phyloP scores from a whole-genome alignment of 148 eudicot species.

The Tetragonia tetragonoides region DNA sequence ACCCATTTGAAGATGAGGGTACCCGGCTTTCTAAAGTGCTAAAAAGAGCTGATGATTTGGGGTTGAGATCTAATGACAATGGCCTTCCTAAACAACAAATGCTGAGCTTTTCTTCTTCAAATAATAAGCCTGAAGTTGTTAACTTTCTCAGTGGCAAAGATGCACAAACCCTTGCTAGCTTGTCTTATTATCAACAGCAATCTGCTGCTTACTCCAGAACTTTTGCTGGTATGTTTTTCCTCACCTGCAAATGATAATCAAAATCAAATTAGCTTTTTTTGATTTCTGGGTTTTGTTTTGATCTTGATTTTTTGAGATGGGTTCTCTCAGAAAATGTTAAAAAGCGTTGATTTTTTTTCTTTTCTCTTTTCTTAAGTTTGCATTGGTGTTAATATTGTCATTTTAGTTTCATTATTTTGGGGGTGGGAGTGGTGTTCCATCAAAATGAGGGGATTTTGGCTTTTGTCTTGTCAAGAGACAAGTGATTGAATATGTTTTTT shows the following conservation, averaged over 20 bases:
- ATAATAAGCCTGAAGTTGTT: constrained; percentile 30
- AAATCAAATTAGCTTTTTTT: background rate
- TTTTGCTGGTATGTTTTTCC: constrained; percentile 32
- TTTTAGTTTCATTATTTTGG: constrained; percentile 16
- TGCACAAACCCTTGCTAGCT: constrained; percentile 26
- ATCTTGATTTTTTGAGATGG: constrained; percentile 24
- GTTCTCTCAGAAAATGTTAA: background rate
- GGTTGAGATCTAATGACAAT: constrained; percentile 42
- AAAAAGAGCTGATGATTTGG: constrained; percentile 33
- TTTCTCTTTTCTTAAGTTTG: background rate
- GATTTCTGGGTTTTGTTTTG: constrained; percentile 18
- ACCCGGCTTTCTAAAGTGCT: constrained; percentile 37
- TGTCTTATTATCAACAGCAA: constrained; percentile 36
- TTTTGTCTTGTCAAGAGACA: constrained; percentile 28
- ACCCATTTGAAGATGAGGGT: constrained; percentile 33
- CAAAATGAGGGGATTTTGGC: background rate
- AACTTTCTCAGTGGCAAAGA: constrained; percentile 31
- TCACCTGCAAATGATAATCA: background rate
- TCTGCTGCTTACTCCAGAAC: constrained; percentile 33
- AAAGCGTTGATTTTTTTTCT: too few relatives aligned
- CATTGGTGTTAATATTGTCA: background rate
- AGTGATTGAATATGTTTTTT: constrained; percentile 12
- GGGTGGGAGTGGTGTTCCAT: background rate
- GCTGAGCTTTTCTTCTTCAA: constrained; percentile 59
- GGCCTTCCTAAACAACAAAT: constrained; percentile 40